Percentiles rank a stretch among this genome's conserved stretches.
Evolutionary conservation across 805 yeast species (phyloP).

Genomic region (Candida peoriensis): DNA sequence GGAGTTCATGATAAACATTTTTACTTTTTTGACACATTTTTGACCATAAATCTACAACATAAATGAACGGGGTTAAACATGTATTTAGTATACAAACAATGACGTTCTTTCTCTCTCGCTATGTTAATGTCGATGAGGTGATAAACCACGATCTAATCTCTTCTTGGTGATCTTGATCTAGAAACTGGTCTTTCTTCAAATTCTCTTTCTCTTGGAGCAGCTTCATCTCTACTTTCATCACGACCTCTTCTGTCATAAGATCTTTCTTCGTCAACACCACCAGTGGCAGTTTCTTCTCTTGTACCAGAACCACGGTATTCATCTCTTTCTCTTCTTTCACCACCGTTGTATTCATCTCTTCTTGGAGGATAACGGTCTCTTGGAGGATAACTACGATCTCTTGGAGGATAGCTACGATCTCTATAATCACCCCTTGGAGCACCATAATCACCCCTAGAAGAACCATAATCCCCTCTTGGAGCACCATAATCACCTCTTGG

Average conservation of each 20-base stretch:
- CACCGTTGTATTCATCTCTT: conserved; percentile 11
- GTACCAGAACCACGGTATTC: conserved; percentile 12
- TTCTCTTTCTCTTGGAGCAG: conserved; percentile 12
- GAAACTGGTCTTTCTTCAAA: conserved; percentile 18
- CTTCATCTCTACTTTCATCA: conserved; percentile 15
- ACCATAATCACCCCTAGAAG: conserved; percentile 13
- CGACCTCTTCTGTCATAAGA: conserved; percentile 10
- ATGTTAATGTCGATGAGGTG: no score
- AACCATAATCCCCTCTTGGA: conserved; percentile 7
- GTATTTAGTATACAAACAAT: no score
- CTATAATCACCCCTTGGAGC: conserved; percentile 16
- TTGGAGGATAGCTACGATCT: conserved; percentile 12
- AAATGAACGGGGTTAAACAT: no score
- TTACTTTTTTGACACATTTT: no score
- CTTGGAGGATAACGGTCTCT: conserved; percentile 7
- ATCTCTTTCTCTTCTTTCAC: conserved; percentile 14
- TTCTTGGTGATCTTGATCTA: conserved; percentile 28
- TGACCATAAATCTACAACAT: no score
- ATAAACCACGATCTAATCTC: conserved; percentile 17
- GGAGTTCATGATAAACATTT: no score
- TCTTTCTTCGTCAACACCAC: conserved; percentile 3
- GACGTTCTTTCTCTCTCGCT: no score
- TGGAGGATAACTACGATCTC: conserved; percentile 12
- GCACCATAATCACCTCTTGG: background rate
- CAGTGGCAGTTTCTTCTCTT: conserved; percentile 7